phyloP scores from a whole-genome alignment of 2,329 filamentous ascomycete species.

The Monosporascus cannonballus region DNA sequence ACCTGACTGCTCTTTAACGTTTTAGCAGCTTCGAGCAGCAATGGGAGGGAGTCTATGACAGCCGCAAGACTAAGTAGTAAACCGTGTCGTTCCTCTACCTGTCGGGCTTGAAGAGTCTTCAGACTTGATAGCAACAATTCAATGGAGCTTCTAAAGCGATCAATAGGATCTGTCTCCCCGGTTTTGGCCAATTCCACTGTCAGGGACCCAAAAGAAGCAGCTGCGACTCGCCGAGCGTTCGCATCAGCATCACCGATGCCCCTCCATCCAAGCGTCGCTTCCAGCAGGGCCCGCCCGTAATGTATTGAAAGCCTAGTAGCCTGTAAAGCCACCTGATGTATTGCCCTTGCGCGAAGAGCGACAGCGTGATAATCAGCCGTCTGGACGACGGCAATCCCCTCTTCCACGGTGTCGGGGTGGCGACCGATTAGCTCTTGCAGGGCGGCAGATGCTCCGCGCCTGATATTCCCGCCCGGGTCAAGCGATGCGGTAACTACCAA shows the following conservation, averaged over 20 bases:
- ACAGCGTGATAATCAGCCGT: constrained; percentile 90
- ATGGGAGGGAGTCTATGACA: constrained; percentile 43
- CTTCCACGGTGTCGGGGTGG: constrained; percentile 75
- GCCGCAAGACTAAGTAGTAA: constrained; percentile 56
- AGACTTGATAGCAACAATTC: constrained; percentile 39
- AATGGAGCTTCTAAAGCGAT: constrained; percentile 30
- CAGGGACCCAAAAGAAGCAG: constrained; percentile 60
- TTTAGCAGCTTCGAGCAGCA: constrained; percentile 13
- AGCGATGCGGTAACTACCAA: constrained; percentile 76
- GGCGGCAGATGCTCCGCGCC: constrained; percentile 85
- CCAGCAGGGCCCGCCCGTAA: constrained; percentile 63
- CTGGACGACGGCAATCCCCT: constrained; percentile 84
- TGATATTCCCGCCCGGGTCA: constrained; percentile 88
- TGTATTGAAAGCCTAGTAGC: constrained; percentile 63
- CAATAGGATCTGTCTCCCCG: constrained; percentile 14
- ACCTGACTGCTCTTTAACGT: constrained; percentile 10
- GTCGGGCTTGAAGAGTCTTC: constrained; percentile 41
- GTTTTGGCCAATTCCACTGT: constrained; percentile 32
- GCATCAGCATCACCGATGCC: constrained; percentile 78
- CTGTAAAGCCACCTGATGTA: constrained; percentile 66
- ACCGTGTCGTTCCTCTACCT: constrained; percentile 66
- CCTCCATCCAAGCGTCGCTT: constrained; percentile 74
- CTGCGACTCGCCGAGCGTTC: constrained; percentile 65
- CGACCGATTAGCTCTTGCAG: constrained; percentile 90
- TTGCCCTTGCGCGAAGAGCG: constrained; percentile 76